A percentile compares a stretch with the other conserved stretches of the same genome.
Conservation (phyloP, 140 eudicot genomes). For the Artemisia princeps region DNA sequence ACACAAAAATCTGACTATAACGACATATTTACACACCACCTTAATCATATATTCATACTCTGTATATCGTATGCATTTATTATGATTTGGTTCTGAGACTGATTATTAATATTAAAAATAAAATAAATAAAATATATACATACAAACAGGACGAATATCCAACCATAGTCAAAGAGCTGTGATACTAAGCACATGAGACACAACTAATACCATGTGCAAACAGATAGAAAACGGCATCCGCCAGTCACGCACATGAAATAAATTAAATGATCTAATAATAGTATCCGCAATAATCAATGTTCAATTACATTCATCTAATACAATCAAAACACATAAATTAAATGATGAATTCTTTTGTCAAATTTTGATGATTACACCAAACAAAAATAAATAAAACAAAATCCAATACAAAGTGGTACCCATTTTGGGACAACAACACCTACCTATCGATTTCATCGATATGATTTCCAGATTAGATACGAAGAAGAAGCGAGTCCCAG, state of each 20-base stretch:
- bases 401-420: conserved; percentile 9
- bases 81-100: too few relatives aligned
- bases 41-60: too few relatives aligned
- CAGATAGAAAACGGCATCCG: conserved; percentile 13
- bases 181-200: conserved; percentile 19
- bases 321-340: conserved; percentile 19
- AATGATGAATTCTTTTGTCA: conserved; percentile 18
- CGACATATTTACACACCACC: too few relatives aligned
- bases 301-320: conserved; percentile 23
- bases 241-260: conserved; percentile 28
- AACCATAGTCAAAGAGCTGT: conserved; percentile 23
- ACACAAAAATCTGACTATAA: too few relatives aligned
- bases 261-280: conserved; percentile 23
- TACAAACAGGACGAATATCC: neutral
- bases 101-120: too few relatives aligned
- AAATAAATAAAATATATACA: neutral
- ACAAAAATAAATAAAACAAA: conserved; percentile 15
- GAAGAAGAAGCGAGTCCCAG: conserved; percentile 46
- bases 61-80: too few relatives aligned
- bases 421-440: conserved; percentile 21
- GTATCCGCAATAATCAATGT: conserved; percentile 5
- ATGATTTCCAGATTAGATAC: conserved; percentile 15
- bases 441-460: conserved; percentile 10
- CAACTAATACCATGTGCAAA: conserved; percentile 21
- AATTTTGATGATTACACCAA: conserved; percentile 24